Evolutionary conservation across 2,329 filamentous ascomycete species (phyloP).

Genomic region (Penicillium fuscoglaucum): DNA sequence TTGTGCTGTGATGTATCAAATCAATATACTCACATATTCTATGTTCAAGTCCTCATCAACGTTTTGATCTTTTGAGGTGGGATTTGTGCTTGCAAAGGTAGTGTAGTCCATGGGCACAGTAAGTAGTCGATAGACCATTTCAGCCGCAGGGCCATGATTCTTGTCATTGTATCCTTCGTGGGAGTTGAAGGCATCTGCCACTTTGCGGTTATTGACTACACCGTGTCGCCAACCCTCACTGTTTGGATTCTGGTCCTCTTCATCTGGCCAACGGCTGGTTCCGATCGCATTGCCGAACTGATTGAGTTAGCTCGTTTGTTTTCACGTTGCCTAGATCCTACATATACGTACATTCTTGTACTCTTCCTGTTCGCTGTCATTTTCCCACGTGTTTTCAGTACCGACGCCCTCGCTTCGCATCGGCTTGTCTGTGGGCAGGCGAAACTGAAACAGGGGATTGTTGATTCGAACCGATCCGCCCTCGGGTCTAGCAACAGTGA

Average conservation of each 20-base stretch:
- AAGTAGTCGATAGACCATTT: conserved; percentile 23
- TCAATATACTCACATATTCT: conserved; percentile 37
- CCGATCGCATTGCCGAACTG: conserved; percentile 21
- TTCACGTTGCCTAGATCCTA: background rate
- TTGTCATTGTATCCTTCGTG: conserved; percentile 11
- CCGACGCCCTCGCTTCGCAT: conserved; percentile 15
- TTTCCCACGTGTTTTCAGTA: conserved; percentile 11
- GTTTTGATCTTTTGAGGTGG: conserved; percentile 14
- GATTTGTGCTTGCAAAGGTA: conserved; percentile 26
- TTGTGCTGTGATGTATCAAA: conserved; percentile 1
- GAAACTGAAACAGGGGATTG: conserved; percentile 51
- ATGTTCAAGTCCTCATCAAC: conserved; percentile 20
- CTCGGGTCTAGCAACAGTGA: conserved; percentile 41
- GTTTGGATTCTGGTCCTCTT: conserved; percentile 15
- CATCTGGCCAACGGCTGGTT: conserved; percentile 29
- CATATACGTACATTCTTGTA: conserved; percentile 8
- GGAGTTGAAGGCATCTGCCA: conserved; percentile 17
- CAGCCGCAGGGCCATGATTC: conserved; percentile 17
- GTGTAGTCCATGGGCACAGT: conserved; percentile 19
- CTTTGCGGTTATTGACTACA: conserved; percentile 24
- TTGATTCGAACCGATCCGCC: conserved; percentile 39
- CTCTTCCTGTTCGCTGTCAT: conserved; percentile 9
- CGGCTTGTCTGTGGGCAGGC: conserved; percentile 29
- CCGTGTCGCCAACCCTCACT: conserved; percentile 19
- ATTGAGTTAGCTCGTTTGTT: background rate